A percentile compares a stretch with the other conserved stretches of the same genome.
Evolutionary conservation across 1,284 basidiomycete genomes (phyloP).

Genomic region (Phellopilus nigrolimitatus): DNA sequence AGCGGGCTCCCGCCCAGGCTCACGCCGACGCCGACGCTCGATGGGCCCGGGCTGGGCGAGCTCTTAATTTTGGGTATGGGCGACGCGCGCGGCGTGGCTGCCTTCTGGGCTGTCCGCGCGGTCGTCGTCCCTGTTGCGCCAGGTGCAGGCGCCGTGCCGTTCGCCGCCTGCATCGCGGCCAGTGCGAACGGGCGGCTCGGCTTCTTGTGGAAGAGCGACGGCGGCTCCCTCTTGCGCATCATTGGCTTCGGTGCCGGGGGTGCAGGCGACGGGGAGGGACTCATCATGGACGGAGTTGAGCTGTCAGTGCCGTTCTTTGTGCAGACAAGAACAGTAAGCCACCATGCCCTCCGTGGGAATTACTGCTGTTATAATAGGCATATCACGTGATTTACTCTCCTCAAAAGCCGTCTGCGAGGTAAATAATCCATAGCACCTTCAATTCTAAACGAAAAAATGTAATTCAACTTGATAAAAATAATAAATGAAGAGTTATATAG

Average conservation of each 20-base stretch:
- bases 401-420: too few species aligned
- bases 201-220: conserved; percentile 18
- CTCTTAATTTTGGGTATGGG: not conserved
- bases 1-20: too few species aligned
- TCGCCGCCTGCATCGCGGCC: conserved; percentile 12
- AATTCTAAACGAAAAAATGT: too few species aligned
- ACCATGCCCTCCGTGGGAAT: too few species aligned
- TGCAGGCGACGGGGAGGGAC: conserved; percentile 4
- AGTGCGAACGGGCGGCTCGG: conserved; percentile 15
- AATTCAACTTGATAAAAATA: too few species aligned
- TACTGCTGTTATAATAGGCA: too few species aligned
- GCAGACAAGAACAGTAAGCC: too few species aligned
- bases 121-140: not conserved
- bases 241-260: not conserved
- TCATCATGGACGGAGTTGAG: conserved; percentile 7
- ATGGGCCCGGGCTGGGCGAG: not conserved
- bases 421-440: too few species aligned
- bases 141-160: not conserved
- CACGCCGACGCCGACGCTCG: not conserved
- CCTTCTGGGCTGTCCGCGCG: not conserved
- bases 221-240: conserved; percentile 9
- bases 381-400: too few species aligned
- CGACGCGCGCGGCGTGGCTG: not conserved
- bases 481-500: too few species aligned
- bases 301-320: too few species aligned